Base-by-base conservation (phyloP, 306 rosid species). In the Alnus glutinosa region DNA sequence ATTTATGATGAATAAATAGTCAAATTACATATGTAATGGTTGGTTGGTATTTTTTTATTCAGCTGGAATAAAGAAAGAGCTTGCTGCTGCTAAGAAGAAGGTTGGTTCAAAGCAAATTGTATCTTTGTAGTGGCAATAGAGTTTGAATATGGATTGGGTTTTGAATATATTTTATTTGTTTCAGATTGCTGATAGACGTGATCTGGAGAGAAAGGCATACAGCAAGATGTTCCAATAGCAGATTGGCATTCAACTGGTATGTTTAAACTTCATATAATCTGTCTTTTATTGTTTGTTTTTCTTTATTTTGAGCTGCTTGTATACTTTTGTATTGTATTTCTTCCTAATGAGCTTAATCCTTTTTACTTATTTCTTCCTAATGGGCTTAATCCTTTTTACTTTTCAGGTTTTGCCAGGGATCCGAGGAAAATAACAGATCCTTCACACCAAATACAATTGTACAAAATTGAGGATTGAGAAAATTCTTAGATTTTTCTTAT, bases 11-110 rank as follows among this genome's bases (percentile, higher is more conserved):
- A 44, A 48, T 13, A 71, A 10, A 71, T 19, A 71, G 32, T 59
- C 44, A 64, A 64, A 34, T 64, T 64, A 36, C 48, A 14, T 34
- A 14, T 15, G 49, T 76, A 71, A 79, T 39, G 75, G 83, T 42
- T 68, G 34, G 59, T 48, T 50, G 28, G 28, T 87, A 73, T 83
- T 78, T 93, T 70, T 47, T 49, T 85, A 72, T 85, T 75, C 91
- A 94, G 98, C 87, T 87, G 98, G 97, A 76, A 94, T 92, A 7
- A 94, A 88, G 78, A 94, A 81, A 84, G 98, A 89, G 85, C 87
- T 89, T 48, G 92, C 93, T 55, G 93, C 91, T 77, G 89, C 87
- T 5, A 92, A 82, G 89, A 90, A 84, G 85, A 92, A 79, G 94
- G 98, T 90, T 28, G 36, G 91, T 83, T 68, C 39, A 57, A 52